phyloP scores from a whole-genome alignment of 495 filamentous ascomycete genomes.

The Podospora tetraspora region DNA sequence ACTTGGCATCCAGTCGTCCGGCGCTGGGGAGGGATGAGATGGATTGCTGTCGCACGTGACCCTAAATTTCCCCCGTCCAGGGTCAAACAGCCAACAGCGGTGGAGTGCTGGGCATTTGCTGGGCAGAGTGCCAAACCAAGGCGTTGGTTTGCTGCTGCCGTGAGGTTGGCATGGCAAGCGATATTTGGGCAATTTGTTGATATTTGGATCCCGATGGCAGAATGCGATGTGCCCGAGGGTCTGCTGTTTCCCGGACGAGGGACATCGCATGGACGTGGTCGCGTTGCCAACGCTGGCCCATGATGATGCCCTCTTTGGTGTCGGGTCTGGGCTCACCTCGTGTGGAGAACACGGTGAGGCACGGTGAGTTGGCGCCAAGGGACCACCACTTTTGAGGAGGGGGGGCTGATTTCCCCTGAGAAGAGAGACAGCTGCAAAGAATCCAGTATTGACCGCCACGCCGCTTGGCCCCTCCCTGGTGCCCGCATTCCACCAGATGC shows the following conservation, averaged over 20 bases:
- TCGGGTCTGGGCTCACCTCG: neutral
- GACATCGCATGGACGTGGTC: neutral
- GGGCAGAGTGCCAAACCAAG: neutral
- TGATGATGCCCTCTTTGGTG: neutral
- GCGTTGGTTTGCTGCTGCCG: neutral
- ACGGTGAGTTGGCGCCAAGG: neutral
- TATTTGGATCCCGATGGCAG: neutral
- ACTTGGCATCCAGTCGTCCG: neutral
- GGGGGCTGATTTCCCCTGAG: neutral
- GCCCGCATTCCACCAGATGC: neutral
- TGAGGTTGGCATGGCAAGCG: neutral
- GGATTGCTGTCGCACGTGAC: neutral
- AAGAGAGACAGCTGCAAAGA: neutral
- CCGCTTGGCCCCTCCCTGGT: neutral
- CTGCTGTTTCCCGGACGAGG: neutral
- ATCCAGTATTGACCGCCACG: neutral
- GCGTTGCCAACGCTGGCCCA: neutral
- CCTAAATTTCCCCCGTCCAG: neutral
- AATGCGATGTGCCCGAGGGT: neutral
- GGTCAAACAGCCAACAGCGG: neutral
- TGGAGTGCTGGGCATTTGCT: neutral
- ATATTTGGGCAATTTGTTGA: neutral
- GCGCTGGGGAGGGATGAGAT: neutral
- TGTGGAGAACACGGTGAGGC: neutral
- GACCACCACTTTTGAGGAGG: neutral